Base-by-base conservation (phyloP, 1,139 yeast genomes). In the Yamadazyma mexicana region DNA sequence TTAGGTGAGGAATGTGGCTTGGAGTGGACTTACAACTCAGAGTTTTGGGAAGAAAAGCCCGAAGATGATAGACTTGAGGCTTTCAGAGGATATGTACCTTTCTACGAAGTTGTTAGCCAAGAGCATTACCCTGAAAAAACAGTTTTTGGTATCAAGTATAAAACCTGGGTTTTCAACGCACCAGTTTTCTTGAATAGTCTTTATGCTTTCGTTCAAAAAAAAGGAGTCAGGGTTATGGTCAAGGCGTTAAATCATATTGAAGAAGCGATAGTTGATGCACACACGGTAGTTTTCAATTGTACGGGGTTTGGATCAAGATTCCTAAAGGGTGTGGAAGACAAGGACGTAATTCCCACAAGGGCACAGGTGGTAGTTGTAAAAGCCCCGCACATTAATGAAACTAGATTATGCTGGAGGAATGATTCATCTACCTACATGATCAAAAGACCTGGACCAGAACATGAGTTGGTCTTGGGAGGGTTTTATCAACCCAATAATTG, bases 381-480 rank as follows among this genome's bases (percentile, higher is more conserved):
- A 40, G 79, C 78, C 0, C 79, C 80, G 6, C 77, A 74, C 46
- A 61, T 75, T 44, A 61, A 64, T 30, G 69, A 68, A 48, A 23
- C 37, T 6, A 71, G 69, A 46, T 58, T 58, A 37, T 50, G 69
- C 58, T 62, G 76, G 48, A 76, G 81, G 73, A 77, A 76, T 17
- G 59, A 55, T 8, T 69, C 66, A 31, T 59, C 30, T 7, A 38
- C 35, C 14, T 38, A 38, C 22, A 29, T 33, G 24, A 38, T 40
- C 9, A 43, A 40, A 25, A 28, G 47, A 16, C 49, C 47, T 2
- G 38, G 39, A 15, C 34, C 43, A 9, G 25, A 38, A 5, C 80
- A 79, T 47, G 81, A 81, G 47, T 69, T 83, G 33, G 70, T 84
- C 27, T 66, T 83, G 20, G 91, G 92, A 30, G 91, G 91, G 0